phyloP scores from a whole-genome alignment of 257 asterid species.

The Solanum gracilifrons region DNA sequence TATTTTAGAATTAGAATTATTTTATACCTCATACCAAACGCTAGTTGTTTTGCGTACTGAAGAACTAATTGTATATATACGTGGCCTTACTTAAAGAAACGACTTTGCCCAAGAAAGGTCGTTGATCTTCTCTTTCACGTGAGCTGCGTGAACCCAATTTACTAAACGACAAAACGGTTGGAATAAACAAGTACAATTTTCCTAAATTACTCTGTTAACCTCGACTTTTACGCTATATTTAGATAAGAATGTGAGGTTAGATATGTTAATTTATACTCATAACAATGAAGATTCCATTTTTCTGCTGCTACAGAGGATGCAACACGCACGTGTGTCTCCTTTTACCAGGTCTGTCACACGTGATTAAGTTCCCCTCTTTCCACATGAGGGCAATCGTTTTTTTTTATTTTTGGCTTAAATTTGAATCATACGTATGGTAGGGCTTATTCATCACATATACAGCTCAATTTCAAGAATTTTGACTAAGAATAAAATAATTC shows the following conservation, averaged over 20 bases:
- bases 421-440: too few species aligned
- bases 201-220: neutral
- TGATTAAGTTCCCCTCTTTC: slow-evolving; percentile 14
- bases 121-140: slow-evolving; percentile 23
- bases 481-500: too few species aligned
- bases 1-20: too few species aligned
- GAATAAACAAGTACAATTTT: neutral
- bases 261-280: neutral
- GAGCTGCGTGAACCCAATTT: slow-evolving; percentile 1
- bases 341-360: slow-evolving; percentile 18
- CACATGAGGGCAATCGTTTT: slow-evolving; percentile 18
- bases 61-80: neutral
- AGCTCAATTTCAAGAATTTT: too few species aligned
- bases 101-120: slow-evolving; percentile 1
- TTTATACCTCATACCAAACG: neutral
- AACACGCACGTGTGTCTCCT: slow-evolving; percentile 45
- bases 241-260: slow-evolving; percentile 5
- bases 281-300: slow-evolving; percentile 1
- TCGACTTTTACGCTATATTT: neutral
- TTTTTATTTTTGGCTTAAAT: too few species aligned
- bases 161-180: neutral
- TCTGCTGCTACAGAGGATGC: slow-evolving; percentile 27
- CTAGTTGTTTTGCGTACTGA: too few species aligned
- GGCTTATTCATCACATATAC: too few species aligned
- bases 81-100: neutral